Base-by-base conservation (phyloP, 2,329 filamentous ascomycete genomes). In the Eurotiales sp. region DNA sequence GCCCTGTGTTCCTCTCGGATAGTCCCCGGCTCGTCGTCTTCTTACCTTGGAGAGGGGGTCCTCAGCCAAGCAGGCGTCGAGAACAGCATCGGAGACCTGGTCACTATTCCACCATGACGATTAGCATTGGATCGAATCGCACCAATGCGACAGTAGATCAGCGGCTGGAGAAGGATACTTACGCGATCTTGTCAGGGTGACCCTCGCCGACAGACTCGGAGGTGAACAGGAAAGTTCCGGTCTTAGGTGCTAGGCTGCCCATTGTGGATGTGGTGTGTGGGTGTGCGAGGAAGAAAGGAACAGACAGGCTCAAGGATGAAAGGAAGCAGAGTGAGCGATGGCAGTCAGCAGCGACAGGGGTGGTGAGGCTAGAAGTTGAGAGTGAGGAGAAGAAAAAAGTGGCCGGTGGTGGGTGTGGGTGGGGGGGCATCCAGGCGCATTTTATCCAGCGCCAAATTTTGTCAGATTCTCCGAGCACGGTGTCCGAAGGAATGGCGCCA, bases 41-140 rank as follows among this genome's bases (percentile, higher is more conserved):
- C 52, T 49, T 63, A 75, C 87, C 83, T 97, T 99, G 81, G 93
- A 97, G 70, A 96, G 84, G 61, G 92, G 92, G 74, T 99, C 93
- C 76, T 93, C 87, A 58, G 81, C 80, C 69, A 99, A 81, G 80
- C 93, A 97, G 78, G 93, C 93, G 82, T 99, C 93, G 79, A 99
- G 91, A 68, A 99, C 84, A 66, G 93, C 92, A 79, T 99, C 93
- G 58, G 92, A 97, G 69, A 97, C 89, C 81, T 99, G 93, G 74
- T 99, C 93, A 74, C 80, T 83, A 56, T 55, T 49, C 21, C 47
- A 48, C 37, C 39, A 45, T 27, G 12, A 21, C 1, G 14, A 43
- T 52, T 37, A 52, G 50, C 25, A 25, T 27, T 4, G 3, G 19
- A 47, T 30, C 7, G 27, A 30, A 1, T 19, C 17, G 34, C 27